phyloP scores from a whole-genome alignment of 139 green algal genomes.

The Astrephomene gubernaculifera region DNA sequence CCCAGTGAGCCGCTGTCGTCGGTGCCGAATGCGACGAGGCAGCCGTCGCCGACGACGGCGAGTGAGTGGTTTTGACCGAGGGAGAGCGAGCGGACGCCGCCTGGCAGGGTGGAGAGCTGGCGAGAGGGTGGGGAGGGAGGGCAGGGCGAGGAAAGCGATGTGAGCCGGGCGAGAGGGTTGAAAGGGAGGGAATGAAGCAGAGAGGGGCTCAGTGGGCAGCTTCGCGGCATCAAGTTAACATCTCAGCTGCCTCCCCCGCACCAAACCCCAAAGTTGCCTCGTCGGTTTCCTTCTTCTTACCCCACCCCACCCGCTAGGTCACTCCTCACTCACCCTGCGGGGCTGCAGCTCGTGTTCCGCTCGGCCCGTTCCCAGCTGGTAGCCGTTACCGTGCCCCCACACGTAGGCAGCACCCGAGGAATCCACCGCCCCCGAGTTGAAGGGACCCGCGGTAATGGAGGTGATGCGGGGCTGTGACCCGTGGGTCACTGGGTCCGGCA shows the following conservation, averaged over 20 bases:
- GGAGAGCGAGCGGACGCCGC: constrained; percentile 1
- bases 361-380: constrained; percentile 54
- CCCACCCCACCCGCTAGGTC: background rate
- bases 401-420: constrained; percentile 17
- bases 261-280: background rate
- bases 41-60: constrained; percentile 42
- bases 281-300: too few relatives aligned
- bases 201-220: background rate
- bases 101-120: constrained; percentile 22
- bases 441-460: constrained; percentile 48
- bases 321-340: background rate
- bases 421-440: constrained; percentile 50
- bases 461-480: too few relatives aligned
- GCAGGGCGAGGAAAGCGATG: background rate
- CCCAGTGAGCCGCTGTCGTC: constrained; percentile 61
- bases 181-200: background rate
- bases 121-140: background rate
- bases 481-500: background rate
- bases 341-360: constrained; percentile 51
- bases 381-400: constrained; percentile 60
- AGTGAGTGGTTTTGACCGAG: constrained; percentile 56
- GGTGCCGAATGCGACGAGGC: constrained; percentile 36
- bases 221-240: background rate
- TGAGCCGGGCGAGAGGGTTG: background rate
- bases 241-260: background rate